These are phyloP conservation scores for Phenoliferia sp. DNA, from an alignment of 1,284 basidiomycete genomes.

Conservation along the genomic window DNA sequence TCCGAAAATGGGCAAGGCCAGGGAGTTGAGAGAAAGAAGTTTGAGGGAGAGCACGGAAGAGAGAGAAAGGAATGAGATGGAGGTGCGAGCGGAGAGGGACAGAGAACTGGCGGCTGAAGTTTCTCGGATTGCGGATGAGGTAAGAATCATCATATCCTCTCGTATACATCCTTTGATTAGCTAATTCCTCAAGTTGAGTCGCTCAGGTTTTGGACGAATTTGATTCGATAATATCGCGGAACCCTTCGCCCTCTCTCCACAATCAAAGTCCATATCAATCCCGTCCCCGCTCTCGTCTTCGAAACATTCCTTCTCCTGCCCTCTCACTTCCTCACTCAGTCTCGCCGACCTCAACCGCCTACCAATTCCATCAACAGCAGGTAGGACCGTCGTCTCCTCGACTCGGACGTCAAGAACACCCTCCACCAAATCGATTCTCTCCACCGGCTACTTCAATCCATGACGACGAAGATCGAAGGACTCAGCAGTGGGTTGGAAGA, in stretches of 20 bases:
- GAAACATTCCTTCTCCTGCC: constrained; percentile 7
- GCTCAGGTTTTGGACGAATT: constrained; percentile 20
- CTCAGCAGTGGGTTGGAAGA: no score
- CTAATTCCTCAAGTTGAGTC: background rate
- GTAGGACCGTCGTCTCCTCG: no score
- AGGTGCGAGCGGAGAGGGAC: background rate
- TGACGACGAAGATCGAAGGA: no score
- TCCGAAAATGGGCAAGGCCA: constrained; percentile 19
- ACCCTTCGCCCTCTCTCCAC: background rate
- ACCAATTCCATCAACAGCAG: background rate
- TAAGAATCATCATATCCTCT: background rate
- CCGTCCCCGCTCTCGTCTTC: constrained; percentile 7
- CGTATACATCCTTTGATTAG: background rate
- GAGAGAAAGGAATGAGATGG: background rate
- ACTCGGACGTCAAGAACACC: no score
- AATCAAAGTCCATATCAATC: background rate
- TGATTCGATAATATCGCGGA: constrained; percentile 11
- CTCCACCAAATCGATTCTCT: no score
- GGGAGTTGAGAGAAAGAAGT: background rate
- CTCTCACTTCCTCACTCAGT: background rate
- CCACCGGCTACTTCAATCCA: no score
- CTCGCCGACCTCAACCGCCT: background rate
- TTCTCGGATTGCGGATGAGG: constrained; percentile 18
- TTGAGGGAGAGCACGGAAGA: background rate
- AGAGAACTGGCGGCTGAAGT: background rate